Base-by-base conservation (phyloP, 768 basidiomycete species). In the Astraeus odoratus region DNA sequence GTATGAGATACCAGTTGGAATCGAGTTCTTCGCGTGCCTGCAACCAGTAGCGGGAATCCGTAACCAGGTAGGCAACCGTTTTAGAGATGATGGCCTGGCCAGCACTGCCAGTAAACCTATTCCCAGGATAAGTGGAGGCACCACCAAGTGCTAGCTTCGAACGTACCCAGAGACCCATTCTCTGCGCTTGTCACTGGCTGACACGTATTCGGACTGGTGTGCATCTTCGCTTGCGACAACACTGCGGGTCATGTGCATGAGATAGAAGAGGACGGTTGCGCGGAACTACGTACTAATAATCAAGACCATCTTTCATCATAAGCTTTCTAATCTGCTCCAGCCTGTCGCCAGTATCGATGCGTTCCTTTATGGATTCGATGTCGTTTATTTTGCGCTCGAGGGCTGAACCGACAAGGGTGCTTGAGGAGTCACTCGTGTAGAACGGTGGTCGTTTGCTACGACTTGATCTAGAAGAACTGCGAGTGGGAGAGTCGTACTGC, bases 31-130 rank as follows among this genome's bases (percentile, higher is more conserved):
- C 69, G 7, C 71, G 69, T 15, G 89, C 86, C 65, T 91, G 89
- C 1, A 80, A 53, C 85, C 86, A 92, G 57, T 92, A 92, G 12
- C 87, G 76, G 8, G 89, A 83, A 60, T 92, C 88, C 16, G 80
- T 80, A 51, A 90, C 67, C 35, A 91, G 69, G 55, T 87, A 89
- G 7, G 89, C 89, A 7, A 73, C 66, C 5, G 70, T 71, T 57
- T 69, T 69, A 3, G 85, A 81, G 23, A 91, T 63, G 36, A 92
- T 74, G 9, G 83, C 88, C 48, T 79, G 70, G 13, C 88, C 89
- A 19, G 80, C 78, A 26, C 79, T 77, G 26, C 82, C 82, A 16
- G 76, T 67, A 51, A 83, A 83, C 29, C 80, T 81, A 44, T 29
- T 44, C 16, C n/a, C 23, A 26, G 8, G 26, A n/a, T 63, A 23